These are phyloP conservation scores for Lipomyces mesembrius DNA, from an alignment of 805 yeast species.

Conservation along the genomic window DNA sequence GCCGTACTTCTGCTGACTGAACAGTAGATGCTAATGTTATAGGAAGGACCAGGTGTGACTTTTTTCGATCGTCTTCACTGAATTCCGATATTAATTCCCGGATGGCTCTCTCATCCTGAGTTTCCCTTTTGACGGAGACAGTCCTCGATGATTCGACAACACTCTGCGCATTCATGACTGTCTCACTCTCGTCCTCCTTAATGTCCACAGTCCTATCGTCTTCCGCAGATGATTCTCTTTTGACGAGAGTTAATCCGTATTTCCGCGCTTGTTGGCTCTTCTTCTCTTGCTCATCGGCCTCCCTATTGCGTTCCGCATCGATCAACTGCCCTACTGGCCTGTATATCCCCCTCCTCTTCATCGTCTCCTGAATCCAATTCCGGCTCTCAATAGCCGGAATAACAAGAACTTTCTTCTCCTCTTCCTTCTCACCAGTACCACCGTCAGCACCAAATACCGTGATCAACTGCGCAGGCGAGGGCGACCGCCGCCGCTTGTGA, in stretches of 20 bases:
- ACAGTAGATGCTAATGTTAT: slow-evolving; percentile 10
- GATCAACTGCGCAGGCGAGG: slow-evolving; percentile 24
- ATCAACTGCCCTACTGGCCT: slow-evolving; percentile 30
- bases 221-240: background rate
- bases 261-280: slow-evolving; percentile 10
- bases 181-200: background rate
- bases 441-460: slow-evolving; percentile 31
- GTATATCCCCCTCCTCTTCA: slow-evolving; percentile 23
- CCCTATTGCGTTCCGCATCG: slow-evolving; percentile 25
- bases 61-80: slow-evolving; percentile 17
- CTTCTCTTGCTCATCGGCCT: slow-evolving; percentile 33
- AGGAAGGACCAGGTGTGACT: slow-evolving; percentile 16
- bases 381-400: slow-evolving; percentile 29
- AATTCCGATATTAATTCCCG: slow-evolving; percentile 26
- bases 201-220: background rate
- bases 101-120: slow-evolving; percentile 21
- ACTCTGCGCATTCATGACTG: background rate
- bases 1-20: slow-evolving; percentile 3
- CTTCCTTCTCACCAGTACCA: slow-evolving; percentile 5
- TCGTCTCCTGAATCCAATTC: slow-evolving; percentile 34
- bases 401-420: slow-evolving; percentile 19
- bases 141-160: background rate
- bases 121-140: background rate
- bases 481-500: slow-evolving; percentile 28
- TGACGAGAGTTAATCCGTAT: slow-evolving; percentile 21